Base-by-base conservation (phyloP, 495 filamentous ascomycete species). In the Podospora appendiculata region DNA sequence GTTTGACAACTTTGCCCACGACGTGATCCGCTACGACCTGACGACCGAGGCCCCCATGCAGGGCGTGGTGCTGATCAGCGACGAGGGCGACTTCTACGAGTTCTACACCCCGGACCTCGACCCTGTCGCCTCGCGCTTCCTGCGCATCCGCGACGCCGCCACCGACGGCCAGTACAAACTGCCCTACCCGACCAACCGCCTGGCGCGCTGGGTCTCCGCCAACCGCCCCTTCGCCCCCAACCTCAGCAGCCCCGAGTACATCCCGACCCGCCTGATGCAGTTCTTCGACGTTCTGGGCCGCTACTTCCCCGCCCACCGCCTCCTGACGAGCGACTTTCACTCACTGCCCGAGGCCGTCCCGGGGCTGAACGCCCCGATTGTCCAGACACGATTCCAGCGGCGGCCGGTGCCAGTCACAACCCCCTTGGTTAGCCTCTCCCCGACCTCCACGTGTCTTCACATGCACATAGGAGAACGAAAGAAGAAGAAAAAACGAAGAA, bases 1-100 rank as follows among this genome's bases (percentile, higher is more conserved):
- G 51, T 91, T 96, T 61, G 93, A 99, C 71, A 99, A 99, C 70
- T 97, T 99, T 69, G 83, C 88, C 18, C 93, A 99, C 72, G 93
- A 99, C 72, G 77, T 83, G 40, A 80, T 99, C 59, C 89, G 93
- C 57, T 96, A 95, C 75, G 83, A 96, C 67, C 70, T 78, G 6
- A 60, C 68, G 35, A 94, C 89, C 14, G 83, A 87, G 60, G 62
- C 81, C 45, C 85, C 91, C 0, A 77, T 93, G 44, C 93, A 99
- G 70, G 89, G 88, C 40, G 81, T 79, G 39, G 93, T 96, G 10
- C 70, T 97, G 18, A 89, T 97, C 68, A 89, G 95, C 62, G 70
- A 70, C 9, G 61, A 78, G n/a, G 91, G 92, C 60, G 91, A 97
- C 53, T 95, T 97, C 67, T 88, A 84, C 72, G 91, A 96, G 64